A percentile compares a stretch with the other conserved stretches of the same genome.
Conservation (phyloP, 169 alveolate species). For the Plasmodium ovale region DNA sequence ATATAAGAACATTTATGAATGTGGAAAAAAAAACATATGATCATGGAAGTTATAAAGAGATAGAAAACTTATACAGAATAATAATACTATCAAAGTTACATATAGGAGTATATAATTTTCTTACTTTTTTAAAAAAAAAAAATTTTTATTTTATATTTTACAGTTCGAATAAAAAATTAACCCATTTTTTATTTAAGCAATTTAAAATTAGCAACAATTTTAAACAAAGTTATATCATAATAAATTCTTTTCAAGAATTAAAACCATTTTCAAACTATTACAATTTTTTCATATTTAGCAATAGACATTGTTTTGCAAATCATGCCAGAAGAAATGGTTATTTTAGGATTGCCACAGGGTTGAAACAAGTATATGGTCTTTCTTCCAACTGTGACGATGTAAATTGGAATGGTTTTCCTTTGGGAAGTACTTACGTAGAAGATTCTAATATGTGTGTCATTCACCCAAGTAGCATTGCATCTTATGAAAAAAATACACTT, state of each 20-base stretch:
- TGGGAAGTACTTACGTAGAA: neutral
- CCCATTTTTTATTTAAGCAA: slow-evolving; percentile 32
- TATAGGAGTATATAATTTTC: slow-evolving; percentile 56
- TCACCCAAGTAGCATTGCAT: neutral
- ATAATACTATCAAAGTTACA: slow-evolving; percentile 64
- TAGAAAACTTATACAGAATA: slow-evolving; percentile 53
- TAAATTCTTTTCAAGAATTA: slow-evolving; percentile 38
- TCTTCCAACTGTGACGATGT: slow-evolving; percentile 13
- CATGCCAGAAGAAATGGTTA: slow-evolving; percentile 27
- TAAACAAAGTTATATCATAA: slow-evolving; percentile 18
- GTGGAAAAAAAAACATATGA: neutral
- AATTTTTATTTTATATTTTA: slow-evolving; percentile 53
- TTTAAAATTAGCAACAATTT: slow-evolving; percentile 40
- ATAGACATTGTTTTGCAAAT: slow-evolving; percentile 36
- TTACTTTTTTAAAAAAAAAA: slow-evolving; percentile 51
- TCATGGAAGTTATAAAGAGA: neutral
- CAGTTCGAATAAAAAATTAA: slow-evolving; percentile 65
- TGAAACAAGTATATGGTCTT: neutral
- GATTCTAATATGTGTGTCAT: neutral
- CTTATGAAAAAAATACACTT: neutral
- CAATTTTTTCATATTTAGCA: slow-evolving; percentile 40
- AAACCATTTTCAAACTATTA: neutral
- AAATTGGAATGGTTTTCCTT: neutral
- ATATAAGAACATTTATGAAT: neutral
- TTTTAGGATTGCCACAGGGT: slow-evolving; percentile 37